Evolutionary conservation across 108 stramenopile species (phyloP).

Genomic region (Stephanodiscus minutulus): DNA sequence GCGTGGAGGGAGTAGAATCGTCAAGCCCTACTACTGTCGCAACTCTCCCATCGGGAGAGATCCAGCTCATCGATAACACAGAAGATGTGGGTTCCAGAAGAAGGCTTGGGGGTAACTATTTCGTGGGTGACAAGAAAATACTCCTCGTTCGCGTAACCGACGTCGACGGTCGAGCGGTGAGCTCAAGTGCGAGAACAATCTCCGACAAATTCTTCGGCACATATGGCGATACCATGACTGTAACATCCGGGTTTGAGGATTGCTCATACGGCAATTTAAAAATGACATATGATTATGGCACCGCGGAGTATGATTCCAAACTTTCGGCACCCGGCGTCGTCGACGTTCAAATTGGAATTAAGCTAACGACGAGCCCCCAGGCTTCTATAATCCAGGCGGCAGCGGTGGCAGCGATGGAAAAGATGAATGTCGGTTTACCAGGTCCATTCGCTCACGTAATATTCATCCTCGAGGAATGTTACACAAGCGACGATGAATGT

Average conservation of each 20-base stretch:
- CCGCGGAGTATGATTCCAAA: neutral
- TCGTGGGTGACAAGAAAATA: slow-evolving; percentile 29
- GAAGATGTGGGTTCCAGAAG: neutral
- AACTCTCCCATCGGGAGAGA: slow-evolving; percentile 17
- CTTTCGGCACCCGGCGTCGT: slow-evolving; percentile 37
- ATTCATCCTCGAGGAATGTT: slow-evolving; percentile 29
- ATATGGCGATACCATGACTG: slow-evolving; percentile 27
- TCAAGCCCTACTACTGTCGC: neutral
- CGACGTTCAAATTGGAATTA: slow-evolving; percentile 28
- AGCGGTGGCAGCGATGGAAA: neutral
- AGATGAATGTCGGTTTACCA: slow-evolving; percentile 19
- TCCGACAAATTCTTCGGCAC: slow-evolving; percentile 52
- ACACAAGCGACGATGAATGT: slow-evolving; percentile 14
- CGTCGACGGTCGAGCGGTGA: slow-evolving; percentile 20
- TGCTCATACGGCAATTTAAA: slow-evolving; percentile 44
- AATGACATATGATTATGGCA: slow-evolving; percentile 19
- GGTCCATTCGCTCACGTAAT: slow-evolving; percentile 41
- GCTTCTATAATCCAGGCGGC: slow-evolving; percentile 1
- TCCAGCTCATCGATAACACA: slow-evolving; percentile 6
- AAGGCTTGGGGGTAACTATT: neutral
- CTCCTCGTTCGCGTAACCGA: slow-evolving; percentile 43
- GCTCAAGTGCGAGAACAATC: slow-evolving; percentile 11
- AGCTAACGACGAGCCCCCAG: slow-evolving; percentile 7
- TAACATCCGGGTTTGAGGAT: slow-evolving; percentile 18
- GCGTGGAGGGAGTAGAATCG: neutral